These are phyloP conservation scores for Botryotinia calthae DNA, from an alignment of 2,329 filamentous ascomycete genomes.

Conservation along the genomic window DNA sequence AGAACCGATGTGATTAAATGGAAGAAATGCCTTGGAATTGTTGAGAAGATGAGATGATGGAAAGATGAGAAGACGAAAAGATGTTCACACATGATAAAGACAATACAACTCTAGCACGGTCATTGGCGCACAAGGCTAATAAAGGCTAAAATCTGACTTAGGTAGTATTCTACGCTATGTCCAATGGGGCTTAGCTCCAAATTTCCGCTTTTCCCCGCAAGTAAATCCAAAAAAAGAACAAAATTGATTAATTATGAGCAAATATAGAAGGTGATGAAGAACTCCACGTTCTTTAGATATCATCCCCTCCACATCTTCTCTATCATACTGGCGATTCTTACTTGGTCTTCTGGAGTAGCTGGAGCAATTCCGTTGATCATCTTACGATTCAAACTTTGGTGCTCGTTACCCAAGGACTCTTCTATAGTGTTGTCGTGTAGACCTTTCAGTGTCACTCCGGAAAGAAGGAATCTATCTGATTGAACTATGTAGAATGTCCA, in stretches of 20 bases:
- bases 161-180: background rate
- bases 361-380: background rate
- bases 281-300: background rate
- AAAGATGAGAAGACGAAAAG: slow-evolving; percentile 15
- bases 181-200: background rate
- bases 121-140: slow-evolving; percentile 6
- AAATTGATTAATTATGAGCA: background rate
- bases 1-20: slow-evolving; percentile 28
- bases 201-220: background rate
- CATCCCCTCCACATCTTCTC: too few species aligned
- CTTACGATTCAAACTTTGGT: background rate
- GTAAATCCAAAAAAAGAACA: background rate
- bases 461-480: background rate
- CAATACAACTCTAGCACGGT: background rate
- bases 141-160: background rate
- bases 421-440: background rate
- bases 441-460: background rate
- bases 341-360: background rate
- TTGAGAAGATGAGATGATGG: slow-evolving; percentile 17
- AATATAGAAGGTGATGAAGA: background rate
- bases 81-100: slow-evolving; percentile 25
- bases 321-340: too few species aligned
- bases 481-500: background rate
- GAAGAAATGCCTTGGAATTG: slow-evolving; percentile 25
- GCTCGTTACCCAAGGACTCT: background rate